Base-by-base conservation (phyloP, 306 rosid species). In the Cucumis sativus region DNA sequence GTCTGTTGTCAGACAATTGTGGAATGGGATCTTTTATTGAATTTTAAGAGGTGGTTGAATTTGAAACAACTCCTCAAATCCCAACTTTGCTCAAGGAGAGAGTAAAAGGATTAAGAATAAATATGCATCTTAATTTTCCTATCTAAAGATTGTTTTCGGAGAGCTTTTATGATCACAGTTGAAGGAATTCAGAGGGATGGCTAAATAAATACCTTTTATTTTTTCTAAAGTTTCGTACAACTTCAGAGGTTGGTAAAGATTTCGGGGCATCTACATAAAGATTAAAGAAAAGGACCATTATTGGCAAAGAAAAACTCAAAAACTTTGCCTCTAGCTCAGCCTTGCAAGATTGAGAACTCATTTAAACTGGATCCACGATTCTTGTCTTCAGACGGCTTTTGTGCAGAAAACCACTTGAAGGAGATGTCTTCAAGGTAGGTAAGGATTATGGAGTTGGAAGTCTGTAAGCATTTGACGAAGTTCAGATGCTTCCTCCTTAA, bases 391-490 rank as follows among this genome's bases (percentile, higher is more conserved):
- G 86, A 80, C 45, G 40, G 30, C 74, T 67, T 39, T 41, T n/a
- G 33, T 87, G 77, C 82, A 76, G 83, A 82, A 80, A 25, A 85
- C 82, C 78, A 83, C 89, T 56, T 90, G 92, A 18, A 89, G 80
- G 74, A 37, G 73, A 67, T 88, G 85, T 78, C 84, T 75, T 64
- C 39, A 90, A 84, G 72, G 85, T 60, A 72, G 89, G 82, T 37
- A 68, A 80, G 95, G 95, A 79, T 91, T 87, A 12, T 79, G 87
- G 14, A 90, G 72, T 80, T 86, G 91, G 88, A 90, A 78, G 79
- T 86, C 93, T 55, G 84, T 85, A 6, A 94, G 63, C 89, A 90
- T 82, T 81, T 88, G 96, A 21, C 93, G 85, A 77, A 95, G 99
- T 17, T 89, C 96, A 0, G 91, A 85, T 61, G 87, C 64, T 80